Evolutionary conservation across 768 basidiomycete genomes (phyloP).

Genomic region (Mycena albidolilacea): DNA sequence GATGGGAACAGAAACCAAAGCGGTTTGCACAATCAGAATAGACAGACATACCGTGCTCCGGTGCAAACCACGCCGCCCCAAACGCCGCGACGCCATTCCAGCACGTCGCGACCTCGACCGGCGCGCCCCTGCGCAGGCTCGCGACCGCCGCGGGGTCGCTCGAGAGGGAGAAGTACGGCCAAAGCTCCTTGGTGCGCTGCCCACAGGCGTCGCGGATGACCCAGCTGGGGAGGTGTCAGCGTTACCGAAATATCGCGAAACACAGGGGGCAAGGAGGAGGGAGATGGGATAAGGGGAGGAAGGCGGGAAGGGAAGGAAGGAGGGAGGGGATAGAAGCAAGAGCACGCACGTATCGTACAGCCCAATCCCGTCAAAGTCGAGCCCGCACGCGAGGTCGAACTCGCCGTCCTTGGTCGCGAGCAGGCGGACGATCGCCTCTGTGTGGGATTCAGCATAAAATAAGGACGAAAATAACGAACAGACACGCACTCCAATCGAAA

Average conservation of each 20-base stretch:
- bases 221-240: constrained; percentile 31
- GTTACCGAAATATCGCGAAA: neutral
- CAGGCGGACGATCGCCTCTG: constrained; percentile 72
- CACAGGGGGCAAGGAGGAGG: no score
- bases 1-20: neutral
- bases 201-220: constrained; percentile 43
- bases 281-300: no score
- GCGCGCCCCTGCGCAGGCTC: no score
- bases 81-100: constrained; percentile 88
- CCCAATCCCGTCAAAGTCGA: constrained; percentile 63
- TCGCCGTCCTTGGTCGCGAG: constrained; percentile 48
- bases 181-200: constrained; percentile 76
- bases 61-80: constrained; percentile 54
- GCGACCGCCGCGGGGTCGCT: constrained; percentile 62
- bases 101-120: constrained; percentile 77
- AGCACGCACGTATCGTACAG: constrained; percentile 68
- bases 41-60: constrained; percentile 12
- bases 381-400: constrained; percentile 86
- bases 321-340: constrained; percentile 48
- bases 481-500: constrained; percentile 41
- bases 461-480: constrained; percentile 3
- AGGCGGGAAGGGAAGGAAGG: neutral
- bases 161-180: constrained; percentile 75
- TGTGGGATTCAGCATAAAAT: constrained; percentile 77
- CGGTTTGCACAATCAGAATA: neutral